Evolutionary conservation across 192 early-diverging fungal genomes (phyloP).

Genomic region (Gonapodya prolifera): DNA sequence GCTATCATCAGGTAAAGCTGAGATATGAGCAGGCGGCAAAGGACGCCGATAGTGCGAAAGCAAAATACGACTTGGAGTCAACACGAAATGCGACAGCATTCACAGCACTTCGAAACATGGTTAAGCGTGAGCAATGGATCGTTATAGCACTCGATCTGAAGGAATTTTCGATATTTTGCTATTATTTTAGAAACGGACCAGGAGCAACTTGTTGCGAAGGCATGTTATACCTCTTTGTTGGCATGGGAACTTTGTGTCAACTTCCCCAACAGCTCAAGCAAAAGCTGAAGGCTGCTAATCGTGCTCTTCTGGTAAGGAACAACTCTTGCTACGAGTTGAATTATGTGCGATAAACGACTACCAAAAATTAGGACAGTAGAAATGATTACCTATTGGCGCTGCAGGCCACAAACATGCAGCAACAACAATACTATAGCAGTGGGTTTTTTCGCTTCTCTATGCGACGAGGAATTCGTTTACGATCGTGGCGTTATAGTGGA

Average conservation of each 20-base stretch:
- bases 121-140: neutral
- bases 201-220: neutral
- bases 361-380: neutral
- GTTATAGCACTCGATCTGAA: neutral
- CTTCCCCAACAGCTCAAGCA: neutral
- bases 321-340: neutral
- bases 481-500: too few species aligned
- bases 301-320: neutral
- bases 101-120: neutral
- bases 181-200: neutral
- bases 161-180: neutral
- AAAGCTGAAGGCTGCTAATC: neutral
- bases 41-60: neutral
- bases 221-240: neutral
- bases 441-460: too few species aligned
- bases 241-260: neutral
- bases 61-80: neutral
- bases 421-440: neutral
- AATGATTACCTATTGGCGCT: neutral
- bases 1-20: neutral
- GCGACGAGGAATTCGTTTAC: too few species aligned
- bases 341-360: neutral
- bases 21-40: neutral
- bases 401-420: neutral
- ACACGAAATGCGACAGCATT: neutral